Conservation (phyloP, 345 rosid genomes). For the Trapa incisa region DNA sequence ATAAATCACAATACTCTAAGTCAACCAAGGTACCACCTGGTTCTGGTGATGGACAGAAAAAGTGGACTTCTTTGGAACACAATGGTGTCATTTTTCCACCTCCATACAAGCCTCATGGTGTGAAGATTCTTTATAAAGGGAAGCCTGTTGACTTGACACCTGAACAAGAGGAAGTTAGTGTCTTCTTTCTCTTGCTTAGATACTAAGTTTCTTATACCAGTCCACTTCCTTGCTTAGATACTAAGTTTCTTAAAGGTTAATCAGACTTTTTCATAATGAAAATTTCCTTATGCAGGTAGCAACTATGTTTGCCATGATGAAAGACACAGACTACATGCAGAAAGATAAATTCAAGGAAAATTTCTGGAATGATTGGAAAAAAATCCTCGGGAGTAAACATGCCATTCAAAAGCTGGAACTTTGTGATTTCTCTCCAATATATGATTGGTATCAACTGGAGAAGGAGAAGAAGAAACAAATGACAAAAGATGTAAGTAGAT, state of each 20-base stretch:
- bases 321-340: slow-evolving; percentile 77
- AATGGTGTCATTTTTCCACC: slow-evolving; percentile 95
- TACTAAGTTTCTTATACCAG: neutral
- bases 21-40: slow-evolving; percentile 59
- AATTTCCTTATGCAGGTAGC: slow-evolving; percentile 57
- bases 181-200: neutral
- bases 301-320: slow-evolving; percentile 73
- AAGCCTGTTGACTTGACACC: slow-evolving; percentile 65
- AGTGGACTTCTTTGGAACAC: slow-evolving; percentile 94
- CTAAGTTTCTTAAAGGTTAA: neutral
- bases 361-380: slow-evolving; percentile 90
- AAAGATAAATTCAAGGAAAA: slow-evolving; percentile 77
- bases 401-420: slow-evolving; percentile 60
- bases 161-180: slow-evolving; percentile 76
- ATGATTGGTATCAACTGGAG: slow-evolving; percentile 78
- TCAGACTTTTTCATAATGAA: slow-evolving; percentile 2
- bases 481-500: slow-evolving; percentile 68
- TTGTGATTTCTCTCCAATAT: slow-evolving; percentile 82
- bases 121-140: slow-evolving; percentile 79
- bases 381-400: slow-evolving; percentile 74
- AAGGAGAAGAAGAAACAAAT: slow-evolving; percentile 96
- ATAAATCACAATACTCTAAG: slow-evolving; percentile 46
- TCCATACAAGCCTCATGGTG: slow-evolving; percentile 71
- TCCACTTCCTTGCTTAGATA: neutral
- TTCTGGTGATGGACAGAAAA: slow-evolving; percentile 92